Base-by-base conservation (phyloP, 2,329 filamentous ascomycete species). In the Coleophoma crateriformis region DNA sequence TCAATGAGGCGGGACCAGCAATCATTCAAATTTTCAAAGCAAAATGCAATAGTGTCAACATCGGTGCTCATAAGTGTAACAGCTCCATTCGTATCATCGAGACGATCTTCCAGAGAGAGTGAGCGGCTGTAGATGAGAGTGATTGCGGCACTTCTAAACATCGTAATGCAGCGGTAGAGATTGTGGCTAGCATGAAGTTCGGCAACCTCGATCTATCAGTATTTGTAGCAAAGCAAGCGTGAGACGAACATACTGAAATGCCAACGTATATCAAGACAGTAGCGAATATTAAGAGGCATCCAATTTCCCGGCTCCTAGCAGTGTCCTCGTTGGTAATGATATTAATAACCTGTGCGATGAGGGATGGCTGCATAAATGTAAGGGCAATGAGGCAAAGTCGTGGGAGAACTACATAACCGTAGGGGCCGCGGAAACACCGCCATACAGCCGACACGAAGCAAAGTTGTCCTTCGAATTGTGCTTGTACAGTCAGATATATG, bases 111-210 rank as follows among this genome's bases (percentile, higher is more conserved):
- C 15, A 72, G 51, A 0, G 58, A 55, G 1, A 71, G 48, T 0
- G 71, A 73, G 56, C 75, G 74, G 27, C 69, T 68, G 54, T 75
- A 80, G 1, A 81, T 69, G 56, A 78, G 63, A 0, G 74, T 71
- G 19, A 74, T 61, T 3, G 74, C 55, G 0, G 62, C 65, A 7
- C 68, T 68, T 37, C 72, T 62, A 7, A 70, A 57, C 67, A 73
- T 71, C 11, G 69, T 70, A 34, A 71, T 69, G 14, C 61, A 61
- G 3, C 70, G 68, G 50, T 72, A 71, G 0, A 67, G 65, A 13
- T 65, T 55, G 56, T 73, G 69, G 40, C 68, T 63, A 45, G 17
- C 33, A 14, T 42, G 34, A 19, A 27, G 22, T 12, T 34, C 27
- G 19, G 46, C 41, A 35, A 48, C 32, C 46, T 48, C 2, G 7